Evolutionary conservation across 2,329 filamentous ascomycete species (phyloP).

Genomic region (Cladobotryum protrusum): DNA sequence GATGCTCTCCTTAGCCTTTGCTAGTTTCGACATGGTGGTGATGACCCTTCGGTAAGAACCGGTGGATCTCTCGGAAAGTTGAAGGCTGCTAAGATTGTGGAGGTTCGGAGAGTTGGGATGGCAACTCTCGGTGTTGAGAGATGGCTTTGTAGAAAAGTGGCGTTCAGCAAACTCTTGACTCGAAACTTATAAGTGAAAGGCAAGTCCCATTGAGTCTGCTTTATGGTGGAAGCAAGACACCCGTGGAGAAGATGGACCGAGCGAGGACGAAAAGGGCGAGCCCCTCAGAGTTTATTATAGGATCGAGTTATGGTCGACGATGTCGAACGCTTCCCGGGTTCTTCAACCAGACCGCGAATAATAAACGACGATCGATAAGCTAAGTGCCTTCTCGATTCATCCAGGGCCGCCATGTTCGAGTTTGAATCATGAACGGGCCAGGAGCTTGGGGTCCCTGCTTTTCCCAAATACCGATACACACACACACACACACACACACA

Average conservation of each 20-base stretch:
- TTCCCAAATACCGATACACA: background rate
- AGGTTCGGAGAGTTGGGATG: background rate
- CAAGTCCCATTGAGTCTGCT: background rate
- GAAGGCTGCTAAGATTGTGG: background rate
- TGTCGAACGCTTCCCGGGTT: no score
- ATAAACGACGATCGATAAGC: no score
- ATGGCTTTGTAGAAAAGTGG: background rate
- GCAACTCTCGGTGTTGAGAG: constrained; percentile 2
- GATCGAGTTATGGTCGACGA: background rate
- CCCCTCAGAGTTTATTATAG: background rate
- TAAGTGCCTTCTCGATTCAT: background rate
- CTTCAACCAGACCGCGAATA: no score
- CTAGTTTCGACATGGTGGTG: no score
- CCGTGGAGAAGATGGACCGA: background rate
- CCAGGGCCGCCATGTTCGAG: background rate
- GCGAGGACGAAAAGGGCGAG: background rate
- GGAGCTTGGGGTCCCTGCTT: background rate
- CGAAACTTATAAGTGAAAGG: background rate
- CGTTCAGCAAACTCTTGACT: constrained; percentile 8
- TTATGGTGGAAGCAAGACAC: no score
- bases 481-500: background rate
- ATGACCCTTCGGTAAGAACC: no score
- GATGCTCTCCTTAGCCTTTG: constrained; percentile 15
- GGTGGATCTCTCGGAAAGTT: background rate
- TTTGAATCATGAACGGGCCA: no score